Percentiles rank a stretch among this genome's conserved stretches.
Conservation (phyloP, 129 eudicot genomes). For the Arctium minus region DNA sequence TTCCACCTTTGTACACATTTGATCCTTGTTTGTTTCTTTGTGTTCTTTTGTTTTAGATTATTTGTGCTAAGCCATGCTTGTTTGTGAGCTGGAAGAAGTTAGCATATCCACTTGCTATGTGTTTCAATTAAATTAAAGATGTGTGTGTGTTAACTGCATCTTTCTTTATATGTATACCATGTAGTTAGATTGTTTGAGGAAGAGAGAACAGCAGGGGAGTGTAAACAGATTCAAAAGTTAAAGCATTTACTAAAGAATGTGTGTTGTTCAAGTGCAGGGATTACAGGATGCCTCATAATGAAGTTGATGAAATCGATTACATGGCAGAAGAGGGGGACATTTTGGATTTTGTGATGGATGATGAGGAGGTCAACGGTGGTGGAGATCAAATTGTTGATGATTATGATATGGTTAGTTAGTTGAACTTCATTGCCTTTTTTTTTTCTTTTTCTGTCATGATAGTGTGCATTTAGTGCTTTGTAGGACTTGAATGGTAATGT, state of each 20-base stretch:
- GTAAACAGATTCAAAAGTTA: background rate
- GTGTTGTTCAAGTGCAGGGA: conserved; percentile 15
- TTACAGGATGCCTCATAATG: conserved; percentile 36
- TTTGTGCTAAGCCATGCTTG: background rate
- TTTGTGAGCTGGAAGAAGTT: background rate
- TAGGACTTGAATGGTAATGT: background rate
- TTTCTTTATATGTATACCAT: background rate
- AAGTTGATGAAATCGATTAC: conserved; percentile 43
- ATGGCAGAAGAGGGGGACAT: conserved; percentile 54
- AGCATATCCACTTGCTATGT: background rate
- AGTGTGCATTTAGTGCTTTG: background rate
- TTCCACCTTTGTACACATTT: background rate
- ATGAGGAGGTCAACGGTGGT: conserved; percentile 39
- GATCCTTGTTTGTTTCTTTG: background rate
- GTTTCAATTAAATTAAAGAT: background rate
- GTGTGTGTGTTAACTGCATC: background rate
- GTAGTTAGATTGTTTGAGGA: background rate
- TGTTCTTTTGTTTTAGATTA: background rate
- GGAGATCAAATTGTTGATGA: conserved; percentile 47
- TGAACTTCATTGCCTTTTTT: background rate
- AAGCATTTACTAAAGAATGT: background rate
- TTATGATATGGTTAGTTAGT: conserved; percentile 63
- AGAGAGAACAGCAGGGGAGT: background rate
- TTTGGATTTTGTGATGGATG: conserved; percentile 48
- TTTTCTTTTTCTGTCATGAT: too few relatives aligned